These are phyloP conservation scores for Neonectria sp. DNA, from an alignment of 2,329 filamentous ascomycete species.

Conservation along the genomic window DNA sequence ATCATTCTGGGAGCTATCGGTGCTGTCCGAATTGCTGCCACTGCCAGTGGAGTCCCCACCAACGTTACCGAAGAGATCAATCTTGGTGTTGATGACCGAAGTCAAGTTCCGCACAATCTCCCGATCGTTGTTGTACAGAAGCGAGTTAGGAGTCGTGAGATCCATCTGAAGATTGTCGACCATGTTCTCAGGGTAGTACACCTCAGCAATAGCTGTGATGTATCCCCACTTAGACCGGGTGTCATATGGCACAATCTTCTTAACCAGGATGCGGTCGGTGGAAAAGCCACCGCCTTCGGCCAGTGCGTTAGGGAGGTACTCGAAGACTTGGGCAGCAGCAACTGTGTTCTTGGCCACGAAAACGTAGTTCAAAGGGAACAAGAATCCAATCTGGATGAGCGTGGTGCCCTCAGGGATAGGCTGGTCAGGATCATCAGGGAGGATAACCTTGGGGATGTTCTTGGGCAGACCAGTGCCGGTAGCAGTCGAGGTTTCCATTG, in stretches of 20 bases:
- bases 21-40: slow-evolving; percentile 50
- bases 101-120: slow-evolving; percentile 81
- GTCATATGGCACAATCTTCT: slow-evolving; percentile 82
- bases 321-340: slow-evolving; percentile 89
- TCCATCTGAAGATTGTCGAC: slow-evolving; percentile 78
- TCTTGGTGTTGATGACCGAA: slow-evolving; percentile 85
- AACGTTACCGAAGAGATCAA: slow-evolving; percentile 59
- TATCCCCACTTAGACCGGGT: slow-evolving; percentile 79
- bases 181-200: slow-evolving; percentile 81
- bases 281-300: slow-evolving; percentile 73
- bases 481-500: slow-evolving; percentile 51
- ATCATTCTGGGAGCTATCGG: slow-evolving; percentile 57
- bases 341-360: slow-evolving; percentile 82
- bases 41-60: slow-evolving; percentile 55
- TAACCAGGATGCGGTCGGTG: slow-evolving; percentile 73
- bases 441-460: slow-evolving; percentile 81
- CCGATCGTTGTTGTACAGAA: slow-evolving; percentile 80
- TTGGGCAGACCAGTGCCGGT: slow-evolving; percentile 72
- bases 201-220: slow-evolving; percentile 80
- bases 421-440: slow-evolving; percentile 72
- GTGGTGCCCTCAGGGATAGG: slow-evolving; percentile 74
- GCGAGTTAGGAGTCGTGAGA: slow-evolving; percentile 79
- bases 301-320: slow-evolving; percentile 80
- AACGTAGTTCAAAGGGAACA: slow-evolving; percentile 83
- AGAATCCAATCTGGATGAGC: slow-evolving; percentile 88